Percentiles rank a stretch among this genome's conserved stretches.
phyloP scores from a whole-genome alignment of 805 yeast genomes.

The Yarrowia sp. region DNA sequence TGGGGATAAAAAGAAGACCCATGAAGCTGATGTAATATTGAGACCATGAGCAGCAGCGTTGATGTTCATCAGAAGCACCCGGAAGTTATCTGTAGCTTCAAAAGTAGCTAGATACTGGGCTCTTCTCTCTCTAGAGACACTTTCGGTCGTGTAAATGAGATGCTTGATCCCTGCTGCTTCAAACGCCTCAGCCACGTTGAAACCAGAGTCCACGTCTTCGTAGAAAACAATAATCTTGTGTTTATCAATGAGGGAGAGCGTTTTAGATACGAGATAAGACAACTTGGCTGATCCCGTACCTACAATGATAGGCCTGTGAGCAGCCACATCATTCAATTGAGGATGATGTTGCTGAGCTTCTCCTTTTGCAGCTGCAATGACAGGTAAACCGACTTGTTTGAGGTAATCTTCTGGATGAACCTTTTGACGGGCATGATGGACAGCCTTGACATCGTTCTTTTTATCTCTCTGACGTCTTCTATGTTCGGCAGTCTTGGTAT shows the following conservation, averaged over 20 bases:
- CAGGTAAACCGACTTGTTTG: neutral
- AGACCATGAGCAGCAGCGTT: constrained; percentile 96
- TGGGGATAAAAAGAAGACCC: constrained; percentile 90
- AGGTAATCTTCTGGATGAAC: neutral
- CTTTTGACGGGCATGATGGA: neutral
- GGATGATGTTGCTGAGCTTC: neutral
- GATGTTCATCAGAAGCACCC: constrained; percentile 70
- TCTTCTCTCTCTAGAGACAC: constrained; percentile 59
- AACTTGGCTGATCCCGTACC: constrained; percentile 72
- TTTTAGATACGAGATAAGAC: constrained; percentile 62
- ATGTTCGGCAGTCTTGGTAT: neutral
- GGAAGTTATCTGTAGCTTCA: constrained; percentile 44
- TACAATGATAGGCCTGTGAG: neutral
- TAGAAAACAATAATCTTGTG: constrained; percentile 68
- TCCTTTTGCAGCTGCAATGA: neutral
- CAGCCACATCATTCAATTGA: neutral
- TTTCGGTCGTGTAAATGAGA: constrained; percentile 65
- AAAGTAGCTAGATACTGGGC: constrained; percentile 55
- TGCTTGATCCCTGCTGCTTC: constrained; percentile 68
- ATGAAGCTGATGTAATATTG: constrained; percentile 81
- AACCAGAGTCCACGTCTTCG: constrained; percentile 76
- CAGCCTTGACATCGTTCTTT: neutral
- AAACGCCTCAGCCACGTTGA: constrained; percentile 67
- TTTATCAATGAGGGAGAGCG: constrained; percentile 57
- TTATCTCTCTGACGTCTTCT: neutral